Evolutionary conservation across 441 rosid species (phyloP).

Genomic region (Euphorbia schlechtendalii): DNA sequence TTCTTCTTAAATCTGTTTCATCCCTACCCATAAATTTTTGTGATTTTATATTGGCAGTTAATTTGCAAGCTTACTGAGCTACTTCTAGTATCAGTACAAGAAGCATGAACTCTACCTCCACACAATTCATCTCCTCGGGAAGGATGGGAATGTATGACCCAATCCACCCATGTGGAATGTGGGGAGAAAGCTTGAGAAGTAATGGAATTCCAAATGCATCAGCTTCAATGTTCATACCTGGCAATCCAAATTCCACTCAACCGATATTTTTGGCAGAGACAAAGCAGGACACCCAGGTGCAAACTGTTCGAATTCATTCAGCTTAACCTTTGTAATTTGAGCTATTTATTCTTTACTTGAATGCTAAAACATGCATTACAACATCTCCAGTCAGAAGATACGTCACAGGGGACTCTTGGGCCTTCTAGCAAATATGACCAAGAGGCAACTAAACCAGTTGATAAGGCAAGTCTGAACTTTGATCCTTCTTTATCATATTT

Average conservation of each 20-base stretch:
- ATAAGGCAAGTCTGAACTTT: conserved; percentile 43
- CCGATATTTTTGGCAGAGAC: conserved; percentile 45
- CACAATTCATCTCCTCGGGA: conserved; percentile 69
- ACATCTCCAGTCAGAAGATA: conserved; percentile 69
- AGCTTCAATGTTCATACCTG: conserved; percentile 43
- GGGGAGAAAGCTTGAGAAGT: conserved; percentile 69
- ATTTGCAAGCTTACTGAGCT: conserved; percentile 25
- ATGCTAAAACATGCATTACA: conserved; percentile 20
- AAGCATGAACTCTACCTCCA: conserved; percentile 69
- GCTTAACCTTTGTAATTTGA: conserved; percentile 14
- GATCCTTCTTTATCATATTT: neutral
- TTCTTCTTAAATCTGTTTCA: neutral
- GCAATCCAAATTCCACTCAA: conserved; percentile 40
- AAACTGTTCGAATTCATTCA: conserved; percentile 9
- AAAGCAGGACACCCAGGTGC: conserved; percentile 66
- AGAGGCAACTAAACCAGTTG: conserved; percentile 66
- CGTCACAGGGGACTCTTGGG: conserved; percentile 57
- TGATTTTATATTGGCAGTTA: too few species aligned
- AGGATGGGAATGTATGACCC: conserved; percentile 71
- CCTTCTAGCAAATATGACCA: conserved; percentile 61
- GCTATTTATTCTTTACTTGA: conserved; percentile 13
- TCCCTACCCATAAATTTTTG: conserved; percentile 1
- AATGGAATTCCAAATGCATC: conserved; percentile 45
- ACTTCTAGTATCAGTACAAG: conserved; percentile 25
- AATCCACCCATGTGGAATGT: conserved; percentile 66